Conservation (phyloP, 148 eudicot genomes). For the Polygonum maritimum region DNA sequence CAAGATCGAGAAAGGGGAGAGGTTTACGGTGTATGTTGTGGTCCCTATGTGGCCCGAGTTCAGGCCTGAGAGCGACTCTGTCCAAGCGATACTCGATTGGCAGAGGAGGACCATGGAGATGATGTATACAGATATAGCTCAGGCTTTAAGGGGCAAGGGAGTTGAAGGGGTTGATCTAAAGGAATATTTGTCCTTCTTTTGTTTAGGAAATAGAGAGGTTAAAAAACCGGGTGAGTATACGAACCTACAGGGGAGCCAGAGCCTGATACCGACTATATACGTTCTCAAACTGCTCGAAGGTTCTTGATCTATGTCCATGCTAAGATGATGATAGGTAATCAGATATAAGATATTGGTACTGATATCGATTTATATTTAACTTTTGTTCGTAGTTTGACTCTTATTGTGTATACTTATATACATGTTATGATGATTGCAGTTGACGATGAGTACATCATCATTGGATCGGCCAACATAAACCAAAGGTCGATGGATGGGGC, state of each 20-base stretch:
- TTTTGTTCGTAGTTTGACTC: no score
- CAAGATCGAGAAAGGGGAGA: slow-evolving; percentile 41
- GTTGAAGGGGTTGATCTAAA: slow-evolving; percentile 23
- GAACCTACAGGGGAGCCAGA: slow-evolving; percentile 31
- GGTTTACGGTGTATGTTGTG: slow-evolving; percentile 35
- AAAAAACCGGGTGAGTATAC: slow-evolving; percentile 32
- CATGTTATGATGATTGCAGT: slow-evolving; percentile 25
- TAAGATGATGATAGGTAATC: slow-evolving; percentile 49
- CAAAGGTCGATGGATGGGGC: slow-evolving; percentile 81
- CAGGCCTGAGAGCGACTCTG: slow-evolving; percentile 31
- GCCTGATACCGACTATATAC: slow-evolving; percentile 24
- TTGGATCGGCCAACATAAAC: slow-evolving; percentile 84
- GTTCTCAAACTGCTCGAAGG: slow-evolving; percentile 32
- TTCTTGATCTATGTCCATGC: slow-evolving; percentile 55
- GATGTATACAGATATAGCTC: slow-evolving; percentile 45
- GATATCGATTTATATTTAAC: not conserved
- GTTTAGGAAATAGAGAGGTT: slow-evolving; percentile 40
- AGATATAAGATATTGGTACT: not conserved
- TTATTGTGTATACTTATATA: not conserved
- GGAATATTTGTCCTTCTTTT: slow-evolving; percentile 43
- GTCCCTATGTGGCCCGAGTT: slow-evolving; percentile 63
- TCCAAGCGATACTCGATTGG: slow-evolving; percentile 48
- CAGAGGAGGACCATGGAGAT: slow-evolving; percentile 50
- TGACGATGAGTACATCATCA: slow-evolving; percentile 75
- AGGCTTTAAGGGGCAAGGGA: slow-evolving; percentile 35